These are phyloP conservation scores for Rhizophagus sp. DNA, from an alignment of 192 early-diverging fungal genomes.

Conservation along the genomic window DNA sequence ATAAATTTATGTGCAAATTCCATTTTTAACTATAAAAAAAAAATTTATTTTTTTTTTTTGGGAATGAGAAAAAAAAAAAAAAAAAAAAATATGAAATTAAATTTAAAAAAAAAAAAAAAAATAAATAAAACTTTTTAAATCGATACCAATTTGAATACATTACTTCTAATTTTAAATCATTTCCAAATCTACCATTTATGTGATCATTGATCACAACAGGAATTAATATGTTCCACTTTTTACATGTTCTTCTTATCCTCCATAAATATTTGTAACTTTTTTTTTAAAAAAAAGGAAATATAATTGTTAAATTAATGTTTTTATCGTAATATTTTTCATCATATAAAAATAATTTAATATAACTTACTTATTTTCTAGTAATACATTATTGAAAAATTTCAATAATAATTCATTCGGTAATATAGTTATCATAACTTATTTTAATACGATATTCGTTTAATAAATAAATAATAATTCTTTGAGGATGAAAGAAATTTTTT, in stretches of 20 bases:
- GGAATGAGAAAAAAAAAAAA: not conserved
- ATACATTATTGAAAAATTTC: not conserved
- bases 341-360: no score
- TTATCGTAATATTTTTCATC: no score
- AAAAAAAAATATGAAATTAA: not conserved
- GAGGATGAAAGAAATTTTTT: no score
- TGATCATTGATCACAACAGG: not conserved
- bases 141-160: no score
- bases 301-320: no score
- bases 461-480: no score
- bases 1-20: constrained; percentile 1
- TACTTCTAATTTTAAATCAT: not conserved
- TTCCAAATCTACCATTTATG: not conserved
- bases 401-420: constrained; percentile 17
- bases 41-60: no score
- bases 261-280: not conserved
- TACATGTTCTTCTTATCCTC: not conserved
- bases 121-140: not conserved
- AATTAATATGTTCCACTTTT: not conserved
- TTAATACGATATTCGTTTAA: no score
- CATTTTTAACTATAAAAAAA: not conserved
- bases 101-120: not conserved
- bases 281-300: no score
- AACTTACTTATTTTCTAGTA: not conserved
- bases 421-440: not conserved